Evolutionary conservation across 768 basidiomycete species (phyloP), one percentile per base, ranked within the genome.

Genomic region (Rhodotorula taiwanensis): DNA sequence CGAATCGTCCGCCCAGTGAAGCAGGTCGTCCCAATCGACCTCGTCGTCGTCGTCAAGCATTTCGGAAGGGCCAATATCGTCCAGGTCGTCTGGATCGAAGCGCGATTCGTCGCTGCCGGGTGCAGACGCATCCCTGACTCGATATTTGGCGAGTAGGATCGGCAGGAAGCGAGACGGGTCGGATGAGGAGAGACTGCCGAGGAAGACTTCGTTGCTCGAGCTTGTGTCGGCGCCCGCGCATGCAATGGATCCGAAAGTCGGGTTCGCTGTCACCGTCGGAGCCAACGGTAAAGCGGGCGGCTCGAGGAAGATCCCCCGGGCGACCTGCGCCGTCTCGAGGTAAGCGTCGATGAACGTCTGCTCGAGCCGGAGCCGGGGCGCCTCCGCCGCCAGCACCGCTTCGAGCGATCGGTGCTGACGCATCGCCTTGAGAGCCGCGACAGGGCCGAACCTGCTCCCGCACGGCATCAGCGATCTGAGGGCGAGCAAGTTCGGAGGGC

Each of bases 261-360:
- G 36, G 9, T 16, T 10, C 36, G 10, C 36, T 39, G 10, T 39
- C 36, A 16, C 9, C n/a, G 49, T 2, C 2, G 14, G 5, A 10
- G 34, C 33, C 5, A 39, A 28, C 41, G 44, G 30, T 31, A 67
- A 41, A 7, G 33, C 15, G 5, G 66, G 61, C 25, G 52, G 42
- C 6, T 31, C n/a, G 34, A 60, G 48, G 45, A 63, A 67, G 58
- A 67, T 52, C 15, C 14, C 23, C 0, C 66, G 48, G 2, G 66
- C 66, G 47, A 42, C 55, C 20, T 33, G 42, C 11, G 62, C 41
- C 5, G 54, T 60, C 25, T 62, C 15, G 25, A 67, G 48, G 43
- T 56, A 67, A 3, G 27, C 52, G 9, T 31, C 34, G 44, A 47
- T 25, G 27, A 44, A 43, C 15, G 43, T 30, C 16, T 25, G 55